Conservation (phyloP, 148 eudicot species). For the Cornus controversa region DNA sequence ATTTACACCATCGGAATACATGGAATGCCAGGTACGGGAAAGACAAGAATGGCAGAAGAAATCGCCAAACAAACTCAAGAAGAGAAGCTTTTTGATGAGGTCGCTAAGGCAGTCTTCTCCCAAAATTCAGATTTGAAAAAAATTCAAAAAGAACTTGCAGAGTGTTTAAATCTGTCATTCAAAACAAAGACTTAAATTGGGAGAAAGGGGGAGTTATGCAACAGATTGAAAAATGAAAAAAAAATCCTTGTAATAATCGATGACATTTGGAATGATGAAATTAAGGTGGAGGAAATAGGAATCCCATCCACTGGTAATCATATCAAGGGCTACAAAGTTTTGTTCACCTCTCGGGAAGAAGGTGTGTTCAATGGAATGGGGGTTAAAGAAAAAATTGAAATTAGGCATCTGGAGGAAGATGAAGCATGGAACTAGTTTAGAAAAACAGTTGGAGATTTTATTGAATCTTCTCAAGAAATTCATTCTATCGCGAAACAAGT, state of each 20-base stretch:
- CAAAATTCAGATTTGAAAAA: neutral
- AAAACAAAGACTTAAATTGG: neutral
- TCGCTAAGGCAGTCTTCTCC: neutral
- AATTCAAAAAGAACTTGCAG: neutral
- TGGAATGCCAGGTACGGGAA: slow-evolving; percentile 11
- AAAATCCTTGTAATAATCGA: slow-evolving; percentile 12
- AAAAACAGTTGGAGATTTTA: neutral
- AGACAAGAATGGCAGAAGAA: neutral
- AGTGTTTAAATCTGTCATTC: fast-evolving
- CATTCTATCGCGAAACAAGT: neutral
- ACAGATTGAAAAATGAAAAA: neutral
- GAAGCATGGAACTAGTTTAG: neutral
- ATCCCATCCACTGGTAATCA: neutral
- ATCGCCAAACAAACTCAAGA: neutral
- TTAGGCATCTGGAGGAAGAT: fast-evolving
- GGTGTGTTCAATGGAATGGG: neutral
- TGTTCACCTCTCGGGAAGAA: slow-evolving; percentile 10
- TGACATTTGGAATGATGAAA: slow-evolving; percentile 16
- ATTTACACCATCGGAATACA: neutral
- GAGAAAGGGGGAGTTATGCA: neutral
- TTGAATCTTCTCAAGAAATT: neutral
- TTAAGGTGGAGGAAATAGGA: slow-evolving; percentile 12
- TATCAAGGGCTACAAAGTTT: neutral
- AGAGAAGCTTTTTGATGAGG: neutral
- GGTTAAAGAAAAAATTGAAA: no score